These are phyloP conservation scores for Adansonia rubrostipa DNA, from an alignment of 441 rosid genomes.

Conservation along the genomic window DNA sequence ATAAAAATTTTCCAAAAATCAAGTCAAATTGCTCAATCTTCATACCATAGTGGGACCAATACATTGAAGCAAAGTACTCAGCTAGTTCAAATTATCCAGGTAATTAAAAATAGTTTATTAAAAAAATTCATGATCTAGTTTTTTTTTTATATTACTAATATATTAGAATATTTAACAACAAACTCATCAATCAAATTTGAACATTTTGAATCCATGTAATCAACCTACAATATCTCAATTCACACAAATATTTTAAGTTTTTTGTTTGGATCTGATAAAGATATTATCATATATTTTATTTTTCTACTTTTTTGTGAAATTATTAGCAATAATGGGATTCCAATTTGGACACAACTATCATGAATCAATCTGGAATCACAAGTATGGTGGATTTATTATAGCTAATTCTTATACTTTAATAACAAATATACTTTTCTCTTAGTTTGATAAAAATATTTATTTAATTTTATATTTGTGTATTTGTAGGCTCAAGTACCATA, in stretches of 20 bases:
- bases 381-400: neutral
- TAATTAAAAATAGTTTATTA: no score
- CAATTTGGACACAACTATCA: neutral
- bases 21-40: no score
- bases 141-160: no score
- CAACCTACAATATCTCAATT: neutral
- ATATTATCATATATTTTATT: neutral
- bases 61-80: no score
- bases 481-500: neutral
- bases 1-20: no score
- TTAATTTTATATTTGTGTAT: neutral
- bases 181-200: neutral
- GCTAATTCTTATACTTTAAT: neutral
- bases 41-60: no score
- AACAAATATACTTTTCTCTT: neutral
- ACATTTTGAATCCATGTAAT: neutral
- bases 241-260: neutral
- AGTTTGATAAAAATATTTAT: neutral
- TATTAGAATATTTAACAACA: neutral
- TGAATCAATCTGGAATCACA: no score
- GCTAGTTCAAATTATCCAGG: no score
- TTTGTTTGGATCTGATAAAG: neutral
- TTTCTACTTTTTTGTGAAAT: neutral
- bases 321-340: neutral
- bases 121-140: neutral